Evolutionary conservation across 2,329 filamentous ascomycete species (phyloP), one percentile per base, ranked within the genome.

Genomic region (Thelonectria discophora): DNA sequence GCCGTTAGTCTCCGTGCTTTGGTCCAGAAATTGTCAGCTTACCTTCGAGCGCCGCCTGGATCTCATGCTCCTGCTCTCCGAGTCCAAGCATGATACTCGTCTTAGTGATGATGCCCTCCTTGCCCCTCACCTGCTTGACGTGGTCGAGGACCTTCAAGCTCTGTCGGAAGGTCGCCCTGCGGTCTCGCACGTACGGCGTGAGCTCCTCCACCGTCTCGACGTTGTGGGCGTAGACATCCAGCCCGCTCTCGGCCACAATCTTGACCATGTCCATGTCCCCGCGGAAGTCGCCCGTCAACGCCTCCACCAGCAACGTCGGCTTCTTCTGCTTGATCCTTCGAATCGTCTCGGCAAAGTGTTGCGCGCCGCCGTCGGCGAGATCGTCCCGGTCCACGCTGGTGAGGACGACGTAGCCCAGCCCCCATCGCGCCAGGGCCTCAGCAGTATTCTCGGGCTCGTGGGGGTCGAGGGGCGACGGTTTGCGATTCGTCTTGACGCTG

Each of bases 161-260:
- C 81, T 97, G 93, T 69, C 90, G 82, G 81, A 97, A 99, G 6
- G 88, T 96, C 1, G 95, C 95, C 62, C 94, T 85, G 50, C 94
- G 88, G 75, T 99, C 95, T 37, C 95, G 87, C 51, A 99, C 94
- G 68, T 90, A 90, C 1, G 95, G 93, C 13, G 94, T 97, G 64
- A 99, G 81, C 24, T 82, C 92, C 80, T 98, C 95, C 5, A 94
- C 91, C 0, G 95, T 99, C 84, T 99, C 95, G 63, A 99, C 86
- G 70, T 99, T 99, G 79, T 99, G 95, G 37, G 95, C 95, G 76
- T 94, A 99, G 2, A 99, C 95, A 74, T 99, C 95, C 58, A 99
- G 80, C 1, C 95, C 95, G 71, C 92, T 97, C 66, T 86, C 83
- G 0, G 94, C 95, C 45, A 99, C 93, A 54, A 94, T 75, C 72